Evolutionary conservation across 2,329 filamentous ascomycete species (phyloP).

Genomic region (Phialocephala sp.): DNA sequence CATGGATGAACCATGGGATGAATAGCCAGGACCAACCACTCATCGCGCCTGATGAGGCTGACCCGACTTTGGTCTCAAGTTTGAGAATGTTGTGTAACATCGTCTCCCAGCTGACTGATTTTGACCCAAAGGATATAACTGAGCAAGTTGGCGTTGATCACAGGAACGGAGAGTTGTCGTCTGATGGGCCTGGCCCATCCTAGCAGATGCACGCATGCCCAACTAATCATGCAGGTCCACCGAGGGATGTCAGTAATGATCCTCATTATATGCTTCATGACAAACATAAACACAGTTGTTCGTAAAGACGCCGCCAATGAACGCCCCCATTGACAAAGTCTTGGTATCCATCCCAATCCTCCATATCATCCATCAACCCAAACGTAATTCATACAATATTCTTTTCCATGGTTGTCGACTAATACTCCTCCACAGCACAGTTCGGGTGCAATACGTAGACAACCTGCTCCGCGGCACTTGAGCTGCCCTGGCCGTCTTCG

Average conservation of each 20-base stretch:
- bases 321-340: constrained; percentile 17
- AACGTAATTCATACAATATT: constrained; percentile 22
- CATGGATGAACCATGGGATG: constrained; percentile 4
- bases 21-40: not conserved
- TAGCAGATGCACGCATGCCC: not conserved
- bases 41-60: not conserved
- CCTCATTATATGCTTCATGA: constrained; percentile 18
- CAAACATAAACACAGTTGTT: constrained; percentile 15
- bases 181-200: not conserved
- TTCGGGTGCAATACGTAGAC: constrained; percentile 95
- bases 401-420: constrained; percentile 13
- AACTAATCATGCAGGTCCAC: constrained; percentile 3
- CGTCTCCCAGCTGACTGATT: not conserved
- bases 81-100: not conserved
- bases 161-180: constrained; percentile 10
- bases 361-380: constrained; percentile 19
- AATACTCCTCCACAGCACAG: constrained; percentile 73
- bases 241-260: constrained; percentile 7
- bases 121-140: not conserved
- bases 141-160: constrained; percentile 3
- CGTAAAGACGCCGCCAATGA: constrained; percentile 17
- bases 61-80: not conserved
- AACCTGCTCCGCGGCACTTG: constrained; percentile 54
- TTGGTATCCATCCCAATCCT: constrained; percentile 27
- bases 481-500: constrained; percentile 52